phyloP scores from a whole-genome alignment of 2,329 filamentous ascomycete genomes.

The Didymella lethalis region DNA sequence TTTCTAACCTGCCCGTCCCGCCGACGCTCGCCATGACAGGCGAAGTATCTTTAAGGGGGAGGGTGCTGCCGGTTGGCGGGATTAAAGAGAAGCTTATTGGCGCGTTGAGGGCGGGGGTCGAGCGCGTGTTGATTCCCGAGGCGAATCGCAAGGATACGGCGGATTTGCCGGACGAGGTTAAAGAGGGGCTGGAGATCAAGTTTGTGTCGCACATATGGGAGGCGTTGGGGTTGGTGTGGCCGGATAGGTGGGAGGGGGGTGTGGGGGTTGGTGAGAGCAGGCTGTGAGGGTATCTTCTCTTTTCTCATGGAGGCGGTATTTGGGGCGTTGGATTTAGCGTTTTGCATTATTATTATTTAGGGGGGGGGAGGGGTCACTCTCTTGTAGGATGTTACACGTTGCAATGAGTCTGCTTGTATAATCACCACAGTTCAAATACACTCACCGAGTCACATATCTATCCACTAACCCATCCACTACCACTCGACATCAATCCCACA shows the following conservation, averaged over 20 bases:
- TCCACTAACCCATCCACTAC: too few relatives aligned
- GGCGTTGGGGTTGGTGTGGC: constrained; percentile 90
- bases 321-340: too few relatives aligned
- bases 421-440: too few relatives aligned
- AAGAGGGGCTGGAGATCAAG: constrained; percentile 84
- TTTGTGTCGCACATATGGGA: constrained; percentile 97
- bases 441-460: too few relatives aligned
- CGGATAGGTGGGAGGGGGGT: constrained; percentile 78
- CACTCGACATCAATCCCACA: too few relatives aligned
- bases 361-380: too few relatives aligned
- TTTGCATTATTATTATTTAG: too few relatives aligned
- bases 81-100: constrained; percentile 99
- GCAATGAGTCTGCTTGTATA: too few relatives aligned
- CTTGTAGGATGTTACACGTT: too few relatives aligned
- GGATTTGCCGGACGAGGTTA: constrained; percentile 90
- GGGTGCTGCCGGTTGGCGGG: constrained; percentile 91
- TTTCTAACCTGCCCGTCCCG: constrained; percentile 84
- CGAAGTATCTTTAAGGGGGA: constrained; percentile 79
- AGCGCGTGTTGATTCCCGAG: constrained; percentile 86
- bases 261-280: constrained; percentile 76
- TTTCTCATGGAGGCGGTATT: too few relatives aligned
- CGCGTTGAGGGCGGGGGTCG: constrained; percentile 89
- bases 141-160: constrained; percentile 92
- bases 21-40: constrained; percentile 95
- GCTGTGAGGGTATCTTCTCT: constrained; percentile 60